Evolutionary conservation across 371 early-diverging fungal species (phyloP).

Genomic region (Sporodiniella umbellata): DNA sequence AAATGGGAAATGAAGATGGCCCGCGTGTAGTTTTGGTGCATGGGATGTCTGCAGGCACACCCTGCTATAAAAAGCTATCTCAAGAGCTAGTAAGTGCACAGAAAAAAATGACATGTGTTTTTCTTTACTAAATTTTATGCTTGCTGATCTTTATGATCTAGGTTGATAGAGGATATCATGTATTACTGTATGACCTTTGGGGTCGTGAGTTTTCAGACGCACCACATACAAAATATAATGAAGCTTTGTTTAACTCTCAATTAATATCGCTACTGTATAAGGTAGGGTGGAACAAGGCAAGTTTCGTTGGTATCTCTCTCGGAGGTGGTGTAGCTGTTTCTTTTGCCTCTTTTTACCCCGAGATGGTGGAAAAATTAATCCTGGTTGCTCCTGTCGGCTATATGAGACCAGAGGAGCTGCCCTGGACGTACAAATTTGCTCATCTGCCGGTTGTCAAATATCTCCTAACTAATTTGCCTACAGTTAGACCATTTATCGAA

Average conservation of each 20-base stretch:
- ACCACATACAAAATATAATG: constrained; percentile 41
- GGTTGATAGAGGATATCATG: constrained; percentile 44
- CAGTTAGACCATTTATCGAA: constrained; percentile 11
- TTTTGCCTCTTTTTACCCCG: constrained; percentile 49
- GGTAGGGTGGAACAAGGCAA: constrained; percentile 49
- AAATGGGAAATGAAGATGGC: constrained; percentile 49
- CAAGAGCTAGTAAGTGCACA: constrained; percentile 32
- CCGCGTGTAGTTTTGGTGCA: constrained; percentile 53
- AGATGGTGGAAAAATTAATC: constrained; percentile 45
- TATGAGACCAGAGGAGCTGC: constrained; percentile 30
- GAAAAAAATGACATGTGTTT: too few species aligned
- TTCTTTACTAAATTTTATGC: too few species aligned
- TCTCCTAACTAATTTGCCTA: constrained; percentile 13
- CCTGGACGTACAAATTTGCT: constrained; percentile 25
- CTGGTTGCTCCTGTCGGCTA: constrained; percentile 57
- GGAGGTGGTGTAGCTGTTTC: constrained; percentile 54
- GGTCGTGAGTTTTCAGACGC: constrained; percentile 55
- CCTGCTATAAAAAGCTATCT: constrained; percentile 27
- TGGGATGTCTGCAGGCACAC: constrained; percentile 45
- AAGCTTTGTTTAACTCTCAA: constrained; percentile 48
- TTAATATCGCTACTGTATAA: constrained; percentile 44
- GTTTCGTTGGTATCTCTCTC: constrained; percentile 48
- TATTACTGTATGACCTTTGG: constrained; percentile 53
- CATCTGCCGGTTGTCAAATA: constrained; percentile 5
- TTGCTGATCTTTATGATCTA: constrained; percentile 5